Base-by-base conservation (phyloP, 2,329 filamentous ascomycete species). In the Arthrobotrys iridis region DNA sequence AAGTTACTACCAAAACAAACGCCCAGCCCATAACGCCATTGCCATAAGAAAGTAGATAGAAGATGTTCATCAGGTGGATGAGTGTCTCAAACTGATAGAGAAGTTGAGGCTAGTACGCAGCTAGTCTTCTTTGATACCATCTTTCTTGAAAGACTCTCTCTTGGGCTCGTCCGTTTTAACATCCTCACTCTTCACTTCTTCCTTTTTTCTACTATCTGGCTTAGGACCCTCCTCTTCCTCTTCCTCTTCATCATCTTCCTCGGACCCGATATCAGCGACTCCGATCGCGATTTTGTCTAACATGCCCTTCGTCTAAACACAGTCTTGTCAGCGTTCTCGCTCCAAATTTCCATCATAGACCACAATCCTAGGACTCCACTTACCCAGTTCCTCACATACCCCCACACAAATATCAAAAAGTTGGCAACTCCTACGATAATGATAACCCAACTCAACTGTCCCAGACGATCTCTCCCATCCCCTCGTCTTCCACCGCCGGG, bases 361-460 rank as follows among this genome's bases (percentile, higher is more conserved):
- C 5, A 8, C 13, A 30, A 52, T 43, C 8, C 2, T 18, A n/a
- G n/a, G n/a, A n/a, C n/a, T n/a, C n/a, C n/a, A 67, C 88, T 87
- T 80, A 89, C 93, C 85, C 92, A 88, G 43, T 87, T 87, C 78
- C 91, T 88, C 59, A 96, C 92, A 66, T 86, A 89, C 82, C 91
- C 94, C 88, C 92, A 98, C 33, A 87, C 89, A 82, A 86, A 93
- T 89, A 82, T 85, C 90, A 77, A 96, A 82, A 79, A 97, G 93
- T 4, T 96, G 13, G 88, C 82, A 20, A 95, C 87, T 1, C 95
- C 95, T 77, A 97, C 87, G 2, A 93, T 79, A 41, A 98, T 88
- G 59, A 96, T 87, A 13, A 91, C 83, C 87, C 92, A 91, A 79
- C 90, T 94, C 78, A 97, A 87, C 74, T 90, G 89, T 76, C 93